These are phyloP conservation scores for Arthrobotrys megalospora DNA, from an alignment of 2,329 filamentous ascomycete species.

Conservation along the genomic window DNA sequence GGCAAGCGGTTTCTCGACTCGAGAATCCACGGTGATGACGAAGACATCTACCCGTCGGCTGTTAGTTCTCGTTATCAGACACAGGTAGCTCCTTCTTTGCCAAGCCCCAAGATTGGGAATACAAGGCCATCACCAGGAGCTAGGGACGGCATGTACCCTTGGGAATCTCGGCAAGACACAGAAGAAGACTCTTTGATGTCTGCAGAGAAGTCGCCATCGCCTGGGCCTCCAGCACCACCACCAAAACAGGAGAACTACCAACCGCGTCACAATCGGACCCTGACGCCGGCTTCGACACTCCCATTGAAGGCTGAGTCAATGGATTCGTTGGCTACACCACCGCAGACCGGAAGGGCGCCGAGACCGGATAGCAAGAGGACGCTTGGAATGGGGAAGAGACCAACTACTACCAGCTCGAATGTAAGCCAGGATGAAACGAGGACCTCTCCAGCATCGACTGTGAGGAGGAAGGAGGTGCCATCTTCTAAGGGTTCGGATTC, in stretches of 20 bases:
- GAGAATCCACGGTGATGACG: constrained; percentile 58
- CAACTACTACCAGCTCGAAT: constrained; percentile 34
- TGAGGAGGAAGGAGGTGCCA: constrained; percentile 49
- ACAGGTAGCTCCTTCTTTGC: constrained; percentile 39
- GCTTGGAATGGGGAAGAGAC: constrained; percentile 32
- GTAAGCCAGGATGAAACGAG: constrained; percentile 31
- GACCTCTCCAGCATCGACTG: constrained; percentile 38
- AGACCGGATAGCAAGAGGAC: constrained; percentile 35
- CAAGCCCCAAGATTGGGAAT: constrained; percentile 51
- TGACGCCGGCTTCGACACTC: constrained; percentile 49
- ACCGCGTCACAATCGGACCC: constrained; percentile 50
- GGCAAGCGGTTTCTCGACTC: constrained; percentile 43
- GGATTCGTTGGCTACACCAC: constrained; percentile 54
- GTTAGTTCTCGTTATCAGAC: constrained; percentile 44
- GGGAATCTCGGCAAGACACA: constrained; percentile 54
- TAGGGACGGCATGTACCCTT: constrained; percentile 56
- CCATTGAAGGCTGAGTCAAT: constrained; percentile 40
- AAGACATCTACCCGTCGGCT: constrained; percentile 55
- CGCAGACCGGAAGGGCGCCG: constrained; percentile 46
- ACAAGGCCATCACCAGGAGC: constrained; percentile 46
- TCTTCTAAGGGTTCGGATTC: constrained; percentile 23
- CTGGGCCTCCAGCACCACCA: constrained; percentile 45
- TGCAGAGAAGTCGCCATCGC: constrained; percentile 47
- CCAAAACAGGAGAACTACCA: constrained; percentile 49
- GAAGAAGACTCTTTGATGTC: constrained; percentile 59